Percentiles rank a stretch among this genome's conserved stretches.
phyloP scores from a whole-genome alignment of 208 protist genomes.

The Trypanosoma boissoni region DNA sequence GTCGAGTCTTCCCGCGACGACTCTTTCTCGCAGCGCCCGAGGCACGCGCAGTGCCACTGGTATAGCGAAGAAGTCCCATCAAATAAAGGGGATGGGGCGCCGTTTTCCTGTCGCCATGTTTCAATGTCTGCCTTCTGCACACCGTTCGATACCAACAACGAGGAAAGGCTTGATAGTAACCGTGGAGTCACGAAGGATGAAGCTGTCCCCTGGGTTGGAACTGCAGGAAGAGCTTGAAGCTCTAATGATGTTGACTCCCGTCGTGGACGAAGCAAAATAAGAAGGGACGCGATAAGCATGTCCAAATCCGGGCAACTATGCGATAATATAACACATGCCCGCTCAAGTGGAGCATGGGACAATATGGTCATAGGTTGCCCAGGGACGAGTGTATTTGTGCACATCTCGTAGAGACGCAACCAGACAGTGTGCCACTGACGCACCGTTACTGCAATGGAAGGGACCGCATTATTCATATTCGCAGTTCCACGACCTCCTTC shows the following conservation, averaged over 20 bases:
- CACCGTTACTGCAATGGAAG: constrained; percentile 12
- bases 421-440: constrained; percentile 14
- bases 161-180: constrained; percentile 21
- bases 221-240: too few species aligned
- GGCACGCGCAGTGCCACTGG: constrained; percentile 12
- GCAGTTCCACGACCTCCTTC: not conserved
- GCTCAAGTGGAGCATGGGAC: constrained; percentile 23
- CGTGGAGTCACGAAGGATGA: constrained; percentile 20
- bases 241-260: too few species aligned
- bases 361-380: not conserved
- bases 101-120: constrained; percentile 19
- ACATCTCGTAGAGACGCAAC: not conserved
- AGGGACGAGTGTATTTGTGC: not conserved
- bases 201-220: too few species aligned
- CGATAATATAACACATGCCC: constrained; percentile 26
- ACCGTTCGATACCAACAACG: constrained; percentile 26
- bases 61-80: not conserved
- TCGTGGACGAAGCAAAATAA: constrained; percentile 12
- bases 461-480: too few species aligned
- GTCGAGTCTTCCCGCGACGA: too few species aligned
- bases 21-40: too few species aligned
- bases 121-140: not conserved
- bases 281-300: constrained; percentile 15
- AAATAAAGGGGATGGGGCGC: constrained; percentile 3
- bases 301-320: constrained; percentile 30